Conservation (phyloP, 306 rosid species). For the Dalbergia cochinchinensis region DNA sequence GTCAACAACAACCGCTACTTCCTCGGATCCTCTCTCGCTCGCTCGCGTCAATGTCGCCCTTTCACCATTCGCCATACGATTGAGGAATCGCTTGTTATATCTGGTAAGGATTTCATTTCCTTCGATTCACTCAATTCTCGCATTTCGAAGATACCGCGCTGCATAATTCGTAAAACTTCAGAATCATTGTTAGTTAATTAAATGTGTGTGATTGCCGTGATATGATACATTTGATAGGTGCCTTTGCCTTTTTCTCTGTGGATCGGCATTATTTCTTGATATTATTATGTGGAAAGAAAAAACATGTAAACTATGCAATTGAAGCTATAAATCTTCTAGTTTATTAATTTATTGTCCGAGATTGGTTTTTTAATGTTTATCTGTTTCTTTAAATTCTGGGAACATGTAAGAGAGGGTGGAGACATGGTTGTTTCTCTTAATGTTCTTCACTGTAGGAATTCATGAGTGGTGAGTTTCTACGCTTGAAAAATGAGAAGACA, state of each 20-base stretch:
- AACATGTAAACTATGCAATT: neutral
- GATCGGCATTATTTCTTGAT: conserved; percentile 16
- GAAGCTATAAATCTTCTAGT: conserved; percentile 6
- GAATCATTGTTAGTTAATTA: neutral
- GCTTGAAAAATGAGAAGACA: conserved; percentile 56
- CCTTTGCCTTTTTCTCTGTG: conserved; percentile 1
- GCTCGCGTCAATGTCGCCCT: neutral
- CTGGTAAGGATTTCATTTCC: neutral
- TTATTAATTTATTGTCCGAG: conserved; percentile 8
- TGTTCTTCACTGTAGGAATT: conserved; percentile 43
- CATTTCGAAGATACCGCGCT: neutral
- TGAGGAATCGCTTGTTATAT: neutral
- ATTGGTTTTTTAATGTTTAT: conserved; percentile 13
- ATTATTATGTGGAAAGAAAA: neutral
- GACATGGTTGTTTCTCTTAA: conserved; percentile 18
- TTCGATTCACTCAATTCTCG: neutral
- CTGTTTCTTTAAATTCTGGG: neutral
- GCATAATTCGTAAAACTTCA: neutral
- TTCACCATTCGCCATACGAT: neutral
- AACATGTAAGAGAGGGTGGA: conserved; percentile 30
- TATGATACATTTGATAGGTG: neutral
- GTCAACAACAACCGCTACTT: neutral
- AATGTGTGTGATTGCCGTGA: neutral
- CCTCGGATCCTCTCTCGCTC: neutral
- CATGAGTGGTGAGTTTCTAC: conserved; percentile 35